Base-by-base conservation (phyloP, 768 basidiomycete genomes). In the Cystofilobasidium capitatum region DNA sequence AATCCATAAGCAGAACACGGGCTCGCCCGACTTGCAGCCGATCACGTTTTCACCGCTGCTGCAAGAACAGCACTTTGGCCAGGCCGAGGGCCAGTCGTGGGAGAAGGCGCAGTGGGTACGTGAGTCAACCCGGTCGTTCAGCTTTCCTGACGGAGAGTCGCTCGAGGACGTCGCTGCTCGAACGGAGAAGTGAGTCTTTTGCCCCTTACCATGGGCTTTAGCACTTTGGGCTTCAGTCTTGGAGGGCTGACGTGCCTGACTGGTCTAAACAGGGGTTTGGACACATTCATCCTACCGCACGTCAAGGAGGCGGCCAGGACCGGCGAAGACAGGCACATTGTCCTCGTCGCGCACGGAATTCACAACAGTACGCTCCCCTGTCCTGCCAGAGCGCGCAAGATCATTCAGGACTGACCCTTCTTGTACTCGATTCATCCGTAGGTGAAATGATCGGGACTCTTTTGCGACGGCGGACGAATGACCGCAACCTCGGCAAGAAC, bases 131-230 rank as follows among this genome's bases (percentile, higher is more conserved):
- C 26, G 65, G 71, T 78, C 7, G 1, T 59, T 58, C 39, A 16
- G 74, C 65, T 90, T 85, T 70, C 87, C 87, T 13, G 83, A 81
- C 16, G 88, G 86, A n/a, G 89, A 91, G 76, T 84, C 84, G 69
- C 73, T 82, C 66, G 78, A 86, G 33, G 88, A 89, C 65, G 76
- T 90, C 33, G 81, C 79, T 22, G 71, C 54, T 39, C 80, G 88
- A 9, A 87, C 87, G 1, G 78, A 80, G 37, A 33, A 59, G 66
- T 66, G 44, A 33, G 64, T 58, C 24, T 9, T 12, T 22, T 29
- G n/a, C 16, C 42, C n/a, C 24, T 7, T 40, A 24, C 51, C 10
- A 7, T 39, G 24, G 1, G 4, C 40, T 31, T 22, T 40, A 54
- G 20, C 39, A 20, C 26, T 20, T 59, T 29, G 35, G 5, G 6